Percentiles rank a stretch among this genome's conserved stretches.
phyloP scores from a whole-genome alignment of 345 rosid genomes.

The Raphanus raphanistrum region DNA sequence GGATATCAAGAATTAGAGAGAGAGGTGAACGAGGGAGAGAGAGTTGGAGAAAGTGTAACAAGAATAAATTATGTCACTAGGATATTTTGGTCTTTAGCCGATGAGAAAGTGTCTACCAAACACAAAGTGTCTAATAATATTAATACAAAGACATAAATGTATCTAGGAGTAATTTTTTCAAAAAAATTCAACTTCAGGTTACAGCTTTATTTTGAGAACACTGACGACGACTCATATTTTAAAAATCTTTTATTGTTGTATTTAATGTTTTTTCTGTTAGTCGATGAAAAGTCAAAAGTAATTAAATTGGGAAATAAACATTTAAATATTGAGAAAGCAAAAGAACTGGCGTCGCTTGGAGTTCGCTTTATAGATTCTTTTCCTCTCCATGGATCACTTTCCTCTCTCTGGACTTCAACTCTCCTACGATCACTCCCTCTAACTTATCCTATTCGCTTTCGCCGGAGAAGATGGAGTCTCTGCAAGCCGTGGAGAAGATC shows the following conservation, averaged over 20 bases:
- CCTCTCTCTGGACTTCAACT: slow-evolving; percentile 21
- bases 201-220: too few relatives aligned
- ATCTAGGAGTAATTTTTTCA: too few relatives aligned
- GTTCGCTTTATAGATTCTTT: slow-evolving; percentile 9
- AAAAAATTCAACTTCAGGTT: too few relatives aligned
- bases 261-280: background rate
- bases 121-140: too few relatives aligned
- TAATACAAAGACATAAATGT: too few relatives aligned
- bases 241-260: background rate
- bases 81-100: too few relatives aligned
- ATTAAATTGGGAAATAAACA: background rate
- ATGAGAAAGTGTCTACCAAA: too few relatives aligned
- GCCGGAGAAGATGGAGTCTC: slow-evolving; percentile 44
- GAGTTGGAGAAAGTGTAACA: too few relatives aligned
- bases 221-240: too few relatives aligned
- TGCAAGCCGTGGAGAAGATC: slow-evolving; percentile 55
- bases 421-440: slow-evolving; percentile 12
- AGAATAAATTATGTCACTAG: too few relatives aligned
- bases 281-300: slow-evolving; percentile 18
- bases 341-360: slow-evolving; percentile 3
- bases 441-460: background rate
- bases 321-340: background rate
- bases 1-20: too few relatives aligned
- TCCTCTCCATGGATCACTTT: slow-evolving; percentile 19
- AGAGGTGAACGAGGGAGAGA: too few relatives aligned